Base-by-base conservation (phyloP, 768 basidiomycete genomes). In the Trametes elegans region DNA sequence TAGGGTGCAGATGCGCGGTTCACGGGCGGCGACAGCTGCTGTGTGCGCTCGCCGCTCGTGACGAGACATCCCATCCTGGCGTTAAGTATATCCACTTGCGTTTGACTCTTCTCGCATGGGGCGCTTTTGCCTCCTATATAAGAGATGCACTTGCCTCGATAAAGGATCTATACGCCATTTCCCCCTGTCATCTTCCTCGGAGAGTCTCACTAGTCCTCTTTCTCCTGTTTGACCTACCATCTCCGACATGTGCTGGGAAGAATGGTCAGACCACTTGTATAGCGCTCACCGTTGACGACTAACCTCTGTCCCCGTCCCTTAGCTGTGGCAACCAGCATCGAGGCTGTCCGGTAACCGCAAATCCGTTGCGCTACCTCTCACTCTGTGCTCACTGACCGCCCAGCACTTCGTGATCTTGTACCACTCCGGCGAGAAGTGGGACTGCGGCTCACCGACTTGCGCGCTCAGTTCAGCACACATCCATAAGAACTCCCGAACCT, bases 371-470 rank as follows among this genome's bases (percentile, higher is more conserved):
- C 5, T 28, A 6, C 26, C 3, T 5, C 16, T 10, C 23, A 21
- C 6, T 11, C 46, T 41, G 29, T 16, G 28, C 45, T 60, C 7
- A 61, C 51, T 14, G 29, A 29, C 19, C 11, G 36, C 41, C 35
- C 62, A 88, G 87, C 84, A 87, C 68, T 87, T 84, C 67, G 75
- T 86, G 43, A 74, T 75, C 32, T 63, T 74, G 24, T 88, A 87
- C 62, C 83, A 85, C 61, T 81, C 84, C 0, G 87, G 88, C 29
- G 70, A 75, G 52, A 78, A 70, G 50, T 68, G 67, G 47, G 86
- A 89, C 66, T 89, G 87, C 63, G 68, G 71, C 32, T 71, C 68
- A 28, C 69, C 72, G 5, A 66, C 64, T 19, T 89, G 86, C 68
- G 76, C 68, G 31, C 64, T 80, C 61, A 88, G 86, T 68, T 58